Percentiles rank a stretch among this genome's conserved stretches.
phyloP scores from a whole-genome alignment of 164 flowering plant genomes.

The grape (Vitis vinifera) region ASM3070453v1 NC_081818.1:3217501-3218000 shows the following conservation, averaged over 20 bases:
- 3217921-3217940: too few relatives aligned
- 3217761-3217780: too few relatives aligned
- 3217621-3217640: neutral
- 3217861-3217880: too few relatives aligned
- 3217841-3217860: neutral
- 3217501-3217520: constrained; percentile 91
- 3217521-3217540: constrained; percentile 83
- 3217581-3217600: constrained; percentile 80
- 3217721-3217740: too few relatives aligned
- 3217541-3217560: constrained; percentile 60
- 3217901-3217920: too few relatives aligned
- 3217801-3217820: neutral
- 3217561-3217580: constrained; percentile 71
- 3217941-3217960: too few relatives aligned
- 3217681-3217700: neutral
- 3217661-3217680: neutral
- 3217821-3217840: neutral
- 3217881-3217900: too few relatives aligned
- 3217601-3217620: constrained; percentile 1
- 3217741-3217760: too few relatives aligned
- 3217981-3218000: too few relatives aligned
- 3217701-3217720: too few relatives aligned
- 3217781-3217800: neutral
- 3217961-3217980: too few relatives aligned
- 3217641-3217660: neutral